phyloP scores from a whole-genome alignment of 176 grass and related monocot species.

The Carex pumila region DNA sequence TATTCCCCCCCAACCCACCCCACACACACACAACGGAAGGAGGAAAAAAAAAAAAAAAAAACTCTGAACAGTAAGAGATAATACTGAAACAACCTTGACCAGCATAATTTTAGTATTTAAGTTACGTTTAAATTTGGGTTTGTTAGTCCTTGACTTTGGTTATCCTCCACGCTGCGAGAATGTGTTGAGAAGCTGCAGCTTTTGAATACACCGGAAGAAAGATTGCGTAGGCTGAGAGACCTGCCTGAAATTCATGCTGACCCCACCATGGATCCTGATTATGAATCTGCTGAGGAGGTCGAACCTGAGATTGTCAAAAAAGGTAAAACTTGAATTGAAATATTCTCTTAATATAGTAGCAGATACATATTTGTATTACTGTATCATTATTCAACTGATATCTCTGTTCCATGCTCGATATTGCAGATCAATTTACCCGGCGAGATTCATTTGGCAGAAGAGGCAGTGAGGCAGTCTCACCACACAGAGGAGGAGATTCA shows the following conservation, averaged over 20 bases:
- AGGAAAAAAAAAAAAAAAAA: neutral
- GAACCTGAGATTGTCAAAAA: conserved; percentile 55
- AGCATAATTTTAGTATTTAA: neutral
- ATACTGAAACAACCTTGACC: neutral
- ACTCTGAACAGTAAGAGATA: neutral
- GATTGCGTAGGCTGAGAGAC: conserved; percentile 66
- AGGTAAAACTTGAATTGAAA: conserved; percentile 33
- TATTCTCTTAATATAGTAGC: neutral
- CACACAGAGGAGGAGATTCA: conserved; percentile 13
- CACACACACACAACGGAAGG: neutral
- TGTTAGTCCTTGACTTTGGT: conserved; percentile 47
- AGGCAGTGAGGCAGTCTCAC: neutral
- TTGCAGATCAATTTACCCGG: conserved; percentile 14
- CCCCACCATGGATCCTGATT: conserved; percentile 88
- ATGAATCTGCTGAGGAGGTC: conserved; percentile 89
- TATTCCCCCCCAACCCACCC: neutral
- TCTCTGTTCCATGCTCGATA: neutral
- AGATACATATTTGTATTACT: neutral
- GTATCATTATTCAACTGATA: neutral
- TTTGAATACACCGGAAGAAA: conserved; percentile 84
- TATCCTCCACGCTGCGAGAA: conserved; percentile 71
- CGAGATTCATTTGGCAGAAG: conserved; percentile 26
- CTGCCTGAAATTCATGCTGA: conserved; percentile 86
- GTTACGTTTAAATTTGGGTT: neutral
- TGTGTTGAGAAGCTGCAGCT: conserved; percentile 90